These are phyloP conservation scores for Hebeloma cylindrosporum DNA, from an alignment of 768 basidiomycete genomes.

Conservation along the genomic window DNA sequence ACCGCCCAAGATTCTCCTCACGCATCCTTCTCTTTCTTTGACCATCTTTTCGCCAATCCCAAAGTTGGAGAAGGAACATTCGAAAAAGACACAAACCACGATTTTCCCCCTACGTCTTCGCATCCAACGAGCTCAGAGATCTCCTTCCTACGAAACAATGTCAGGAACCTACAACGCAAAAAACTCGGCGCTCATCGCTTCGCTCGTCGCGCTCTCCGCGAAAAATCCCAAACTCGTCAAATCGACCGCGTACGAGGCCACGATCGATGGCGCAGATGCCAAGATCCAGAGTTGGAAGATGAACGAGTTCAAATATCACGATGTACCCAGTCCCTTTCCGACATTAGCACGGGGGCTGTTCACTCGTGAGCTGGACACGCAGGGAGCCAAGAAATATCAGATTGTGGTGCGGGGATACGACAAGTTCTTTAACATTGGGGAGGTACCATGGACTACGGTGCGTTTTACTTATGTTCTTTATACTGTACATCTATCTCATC, in stretches of 20 bases:
- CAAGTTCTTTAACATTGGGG: slow-evolving; percentile 98
- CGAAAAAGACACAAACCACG: too few species aligned
- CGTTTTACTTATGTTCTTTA: slow-evolving; percentile 28
- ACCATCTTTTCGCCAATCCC: too few species aligned
- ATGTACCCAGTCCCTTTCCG: slow-evolving; percentile 88
- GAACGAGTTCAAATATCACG: slow-evolving; percentile 95
- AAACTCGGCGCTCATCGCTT: slow-evolving; percentile 61
- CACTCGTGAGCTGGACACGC: slow-evolving; percentile 46
- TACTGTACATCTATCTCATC: neutral
- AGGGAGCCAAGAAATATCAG: slow-evolving; percentile 35
- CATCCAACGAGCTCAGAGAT: too few species aligned
- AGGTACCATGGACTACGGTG: slow-evolving; percentile 94
- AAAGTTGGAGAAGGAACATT: too few species aligned
- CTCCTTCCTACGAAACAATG: too few species aligned
- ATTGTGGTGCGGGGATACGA: slow-evolving; percentile 94
- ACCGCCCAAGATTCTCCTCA: too few species aligned
- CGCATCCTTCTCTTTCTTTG: too few species aligned
- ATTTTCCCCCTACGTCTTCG: too few species aligned
- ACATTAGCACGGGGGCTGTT: slow-evolving; percentile 94
- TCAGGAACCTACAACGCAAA: too few species aligned
- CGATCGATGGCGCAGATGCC: slow-evolving; percentile 58
- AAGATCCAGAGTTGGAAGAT: slow-evolving; percentile 86
- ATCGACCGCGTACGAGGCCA: slow-evolving; percentile 54
- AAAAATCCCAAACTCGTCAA: slow-evolving; percentile 65
- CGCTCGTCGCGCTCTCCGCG: slow-evolving; percentile 52